Evolutionary conservation across 139 green algal species (phyloP).

Genomic region (Edaphochlamys debaryana): DNA sequence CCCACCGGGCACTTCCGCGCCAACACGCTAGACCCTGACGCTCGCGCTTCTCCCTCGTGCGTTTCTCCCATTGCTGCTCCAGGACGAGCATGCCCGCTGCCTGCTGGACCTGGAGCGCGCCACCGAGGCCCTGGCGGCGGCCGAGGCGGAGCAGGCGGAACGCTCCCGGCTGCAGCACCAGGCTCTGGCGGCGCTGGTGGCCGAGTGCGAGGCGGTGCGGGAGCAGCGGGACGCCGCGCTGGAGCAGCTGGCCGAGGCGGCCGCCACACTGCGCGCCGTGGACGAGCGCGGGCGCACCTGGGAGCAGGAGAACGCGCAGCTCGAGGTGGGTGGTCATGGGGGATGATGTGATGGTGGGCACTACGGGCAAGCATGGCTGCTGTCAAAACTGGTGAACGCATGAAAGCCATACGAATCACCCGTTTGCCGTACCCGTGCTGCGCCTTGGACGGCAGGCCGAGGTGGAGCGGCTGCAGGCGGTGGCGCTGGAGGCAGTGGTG

Average conservation of each 20-base stretch:
- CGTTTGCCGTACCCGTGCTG: no score
- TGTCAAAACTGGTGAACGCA: no score
- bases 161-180: background rate
- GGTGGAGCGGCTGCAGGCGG: background rate
- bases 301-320: background rate
- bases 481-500: background rate
- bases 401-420: no score
- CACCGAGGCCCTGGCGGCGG: background rate
- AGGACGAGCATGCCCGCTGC: background rate
- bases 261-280: background rate
- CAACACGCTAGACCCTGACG: no score
- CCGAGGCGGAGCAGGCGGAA: background rate
- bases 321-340: background rate
- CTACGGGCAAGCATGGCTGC: no score
- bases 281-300: background rate
- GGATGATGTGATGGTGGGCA: no score
- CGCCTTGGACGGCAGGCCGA: constrained; percentile 22
- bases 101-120: background rate
- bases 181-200: constrained; percentile 6
- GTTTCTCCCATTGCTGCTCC: no score
- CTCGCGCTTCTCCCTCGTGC: no score
- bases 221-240: constrained; percentile 10
- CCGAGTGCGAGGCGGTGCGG: constrained; percentile 7
- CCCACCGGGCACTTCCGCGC: no score
- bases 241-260: background rate